Evolutionary conservation across 192 early-diverging fungal species (phyloP).

Genomic region (Coemansia sp.): DNA sequence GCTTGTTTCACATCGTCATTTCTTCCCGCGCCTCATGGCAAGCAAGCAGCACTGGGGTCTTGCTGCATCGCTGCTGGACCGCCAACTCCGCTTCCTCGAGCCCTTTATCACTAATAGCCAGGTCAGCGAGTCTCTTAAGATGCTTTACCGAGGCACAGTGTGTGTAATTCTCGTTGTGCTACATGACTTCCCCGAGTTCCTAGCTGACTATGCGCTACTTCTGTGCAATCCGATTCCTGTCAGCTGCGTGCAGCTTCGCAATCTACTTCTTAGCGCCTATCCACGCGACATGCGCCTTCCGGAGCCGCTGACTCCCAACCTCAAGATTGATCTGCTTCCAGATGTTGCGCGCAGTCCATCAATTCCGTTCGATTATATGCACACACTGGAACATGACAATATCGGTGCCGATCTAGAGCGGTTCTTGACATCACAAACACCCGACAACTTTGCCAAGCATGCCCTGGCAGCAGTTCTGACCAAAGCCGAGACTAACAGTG

Average conservation of each 20-base stretch:
- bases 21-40: conserved; percentile 83
- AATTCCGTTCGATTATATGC: conserved; percentile 83
- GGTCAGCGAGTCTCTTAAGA: conserved; percentile 68
- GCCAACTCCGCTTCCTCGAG: conserved; percentile 81
- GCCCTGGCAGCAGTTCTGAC: conserved; percentile 6
- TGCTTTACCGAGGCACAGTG: conserved; percentile 87
- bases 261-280: conserved; percentile 95
- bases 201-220: conserved; percentile 87
- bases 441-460: conserved; percentile 29
- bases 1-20: conserved; percentile 87
- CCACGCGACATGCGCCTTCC: conserved; percentile 93
- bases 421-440: conserved; percentile 60
- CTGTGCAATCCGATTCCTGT: conserved; percentile 91
- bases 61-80: conserved; percentile 79
- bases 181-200: conserved; percentile 98
- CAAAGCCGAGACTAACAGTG: not conserved
- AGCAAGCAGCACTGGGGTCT: conserved; percentile 81
- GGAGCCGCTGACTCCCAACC: conserved; percentile 93
- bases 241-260: conserved; percentile 90
- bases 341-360: conserved; percentile 84
- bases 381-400: conserved; percentile 56
- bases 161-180: conserved; percentile 87
- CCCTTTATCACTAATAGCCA: conserved; percentile 77
- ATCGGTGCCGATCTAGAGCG: conserved; percentile 74
- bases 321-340: conserved; percentile 87